phyloP scores from a whole-genome alignment of 768 basidiomycete genomes.

The Termitomyces sp. region DNA sequence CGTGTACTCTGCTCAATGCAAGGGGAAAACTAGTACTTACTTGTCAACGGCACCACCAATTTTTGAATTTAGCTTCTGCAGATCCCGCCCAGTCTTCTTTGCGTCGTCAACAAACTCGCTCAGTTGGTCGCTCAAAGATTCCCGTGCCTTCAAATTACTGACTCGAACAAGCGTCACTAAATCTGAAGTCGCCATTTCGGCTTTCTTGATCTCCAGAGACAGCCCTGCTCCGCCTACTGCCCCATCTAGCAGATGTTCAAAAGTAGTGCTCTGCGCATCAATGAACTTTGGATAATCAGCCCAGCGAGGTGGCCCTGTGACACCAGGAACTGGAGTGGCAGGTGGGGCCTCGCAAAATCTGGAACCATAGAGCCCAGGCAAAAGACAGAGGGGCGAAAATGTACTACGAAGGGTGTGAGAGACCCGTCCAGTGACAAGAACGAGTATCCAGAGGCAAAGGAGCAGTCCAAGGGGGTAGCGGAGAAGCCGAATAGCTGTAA shows the following conservation, averaged over 20 bases:
- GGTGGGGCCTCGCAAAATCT: conserved; percentile 31
- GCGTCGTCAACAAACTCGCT: conserved; percentile 55
- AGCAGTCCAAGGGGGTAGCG: conserved; percentile 51
- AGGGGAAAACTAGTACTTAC: conserved; percentile 32
- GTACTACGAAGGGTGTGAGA: conserved; percentile 37
- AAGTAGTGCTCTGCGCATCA: conserved; percentile 52
- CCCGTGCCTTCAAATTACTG: conserved; percentile 57
- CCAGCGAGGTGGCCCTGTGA: conserved; percentile 26
- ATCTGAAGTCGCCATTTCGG: conserved; percentile 73
- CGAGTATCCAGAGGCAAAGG: conserved; percentile 45
- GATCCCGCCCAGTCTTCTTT: conserved; percentile 48
- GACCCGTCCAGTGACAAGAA: conserved; percentile 35
- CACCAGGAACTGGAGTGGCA: conserved; percentile 1
- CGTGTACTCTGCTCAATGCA: not conserved
- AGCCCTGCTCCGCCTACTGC: conserved; percentile 53
- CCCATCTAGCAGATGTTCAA: conserved; percentile 59
- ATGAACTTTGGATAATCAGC: conserved; percentile 60
- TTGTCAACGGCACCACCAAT: conserved; percentile 72
- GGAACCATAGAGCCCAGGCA: conserved; percentile 53
- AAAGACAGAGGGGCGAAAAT: conserved; percentile 52
- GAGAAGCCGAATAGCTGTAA: conserved; percentile 41
- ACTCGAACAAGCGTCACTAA: conserved; percentile 54
- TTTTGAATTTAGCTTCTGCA: conserved; percentile 59
- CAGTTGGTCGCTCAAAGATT: conserved; percentile 48
- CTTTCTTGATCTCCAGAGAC: conserved; percentile 65